Conservation (phyloP, 73 alveolate species). For the Paramecium sexaurelia region DNA sequence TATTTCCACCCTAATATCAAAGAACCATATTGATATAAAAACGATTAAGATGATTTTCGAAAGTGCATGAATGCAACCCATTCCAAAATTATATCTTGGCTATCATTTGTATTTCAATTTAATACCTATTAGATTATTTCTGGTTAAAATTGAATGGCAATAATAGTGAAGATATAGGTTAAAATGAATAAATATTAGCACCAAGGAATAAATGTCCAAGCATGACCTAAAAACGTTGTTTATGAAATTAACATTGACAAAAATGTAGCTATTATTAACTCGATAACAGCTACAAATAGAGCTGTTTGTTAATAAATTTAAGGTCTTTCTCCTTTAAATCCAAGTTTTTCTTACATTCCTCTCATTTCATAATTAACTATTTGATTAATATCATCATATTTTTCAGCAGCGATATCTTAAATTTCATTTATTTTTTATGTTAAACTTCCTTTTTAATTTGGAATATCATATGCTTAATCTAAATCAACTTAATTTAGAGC, state of each 20-base stretch:
- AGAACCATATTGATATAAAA: slow-evolving; percentile 11
- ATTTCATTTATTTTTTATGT: not conserved
- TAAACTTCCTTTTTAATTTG: not conserved
- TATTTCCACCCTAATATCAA: slow-evolving; percentile 25
- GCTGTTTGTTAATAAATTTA: slow-evolving; percentile 21
- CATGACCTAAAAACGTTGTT: slow-evolving; percentile 19
- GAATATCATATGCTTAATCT: not conserved
- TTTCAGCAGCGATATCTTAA: slow-evolving; percentile 38
- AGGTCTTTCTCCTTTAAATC: slow-evolving; percentile 21
- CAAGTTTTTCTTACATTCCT: not conserved
- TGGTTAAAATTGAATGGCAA: not conserved
- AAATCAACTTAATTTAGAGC: slow-evolving; percentile 5
- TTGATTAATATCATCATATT: not conserved
- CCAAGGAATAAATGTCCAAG: slow-evolving; percentile 52
- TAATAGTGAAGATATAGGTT: not conserved
- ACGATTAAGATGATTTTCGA: not conserved
- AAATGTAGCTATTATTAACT: not conserved
- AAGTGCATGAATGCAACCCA: not conserved
- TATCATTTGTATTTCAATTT: not conserved
- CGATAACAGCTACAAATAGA: not conserved
- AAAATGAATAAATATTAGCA: not conserved
- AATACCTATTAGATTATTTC: not conserved
- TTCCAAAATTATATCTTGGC: not conserved
- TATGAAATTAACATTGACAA: slow-evolving; percentile 35
- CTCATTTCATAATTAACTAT: not conserved